These are phyloP conservation scores for Picea sitchensis DNA, from an alignment of 75 land plant genomes.

Conservation along the genomic window DNA sequence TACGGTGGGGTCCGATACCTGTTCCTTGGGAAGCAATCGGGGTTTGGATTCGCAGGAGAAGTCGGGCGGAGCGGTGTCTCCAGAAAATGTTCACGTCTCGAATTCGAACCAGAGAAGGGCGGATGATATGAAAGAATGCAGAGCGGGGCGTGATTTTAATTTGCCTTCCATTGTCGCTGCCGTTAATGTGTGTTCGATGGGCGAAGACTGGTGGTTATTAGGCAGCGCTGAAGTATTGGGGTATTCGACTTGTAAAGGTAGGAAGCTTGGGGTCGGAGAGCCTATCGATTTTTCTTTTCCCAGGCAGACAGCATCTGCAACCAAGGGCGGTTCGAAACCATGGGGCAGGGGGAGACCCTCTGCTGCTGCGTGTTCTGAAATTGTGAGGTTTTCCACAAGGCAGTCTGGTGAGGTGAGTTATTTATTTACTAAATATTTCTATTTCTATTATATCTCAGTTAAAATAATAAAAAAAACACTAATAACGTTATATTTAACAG, in stretches of 20 bases:
- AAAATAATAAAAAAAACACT: too few relatives aligned
- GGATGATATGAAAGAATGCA: not conserved
- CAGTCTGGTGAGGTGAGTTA: conserved; percentile 65
- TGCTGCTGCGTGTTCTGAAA: conserved; percentile 32
- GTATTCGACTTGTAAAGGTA: conserved; percentile 56
- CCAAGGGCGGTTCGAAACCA: conserved; percentile 1
- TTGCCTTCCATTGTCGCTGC: not conserved
- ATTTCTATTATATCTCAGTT: too few relatives aligned
- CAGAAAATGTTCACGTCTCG: not conserved
- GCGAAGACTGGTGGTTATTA: conserved; percentile 41
- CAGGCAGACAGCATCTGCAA: not conserved
- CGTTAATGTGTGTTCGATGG: not conserved
- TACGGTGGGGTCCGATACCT: not conserved
- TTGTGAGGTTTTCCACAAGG: conserved; percentile 74
- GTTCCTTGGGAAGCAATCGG: not conserved
- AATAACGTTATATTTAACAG: too few relatives aligned
- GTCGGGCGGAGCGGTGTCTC: not conserved
- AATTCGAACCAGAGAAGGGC: not conserved
- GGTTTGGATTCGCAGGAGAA: not conserved
- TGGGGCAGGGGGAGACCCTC: conserved; percentile 30
- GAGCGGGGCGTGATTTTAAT: not conserved
- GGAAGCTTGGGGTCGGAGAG: conserved; percentile 46
- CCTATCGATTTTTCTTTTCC: conserved; percentile 61
- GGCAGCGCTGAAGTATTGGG: conserved; percentile 48
- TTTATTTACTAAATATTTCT: not conserved